These are phyloP conservation scores for Macadamia integrifolia DNA, from an alignment of 164 flowering plant species.

Conservation along the genomic window DNA sequence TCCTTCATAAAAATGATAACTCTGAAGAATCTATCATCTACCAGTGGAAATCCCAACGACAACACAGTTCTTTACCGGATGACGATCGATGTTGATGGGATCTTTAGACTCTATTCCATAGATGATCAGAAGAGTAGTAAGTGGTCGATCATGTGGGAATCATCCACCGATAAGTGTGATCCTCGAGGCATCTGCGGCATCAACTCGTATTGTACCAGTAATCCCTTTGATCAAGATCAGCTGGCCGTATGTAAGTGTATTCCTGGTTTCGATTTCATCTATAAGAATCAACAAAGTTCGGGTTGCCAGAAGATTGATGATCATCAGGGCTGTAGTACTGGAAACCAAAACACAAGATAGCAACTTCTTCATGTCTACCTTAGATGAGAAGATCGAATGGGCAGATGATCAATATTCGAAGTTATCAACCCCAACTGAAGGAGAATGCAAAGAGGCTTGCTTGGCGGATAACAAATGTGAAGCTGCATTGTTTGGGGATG, in stretches of 20 bases:
- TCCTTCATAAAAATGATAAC: too few species aligned
- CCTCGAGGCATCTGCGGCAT: slow-evolving; percentile 15
- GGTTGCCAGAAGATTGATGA: slow-evolving; percentile 16
- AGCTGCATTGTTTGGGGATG: slow-evolving; percentile 9
- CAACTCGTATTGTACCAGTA: slow-evolving; percentile 4
- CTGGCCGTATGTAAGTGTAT: slow-evolving; percentile 9
- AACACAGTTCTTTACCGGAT: too few species aligned
- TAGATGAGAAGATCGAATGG: slow-evolving; percentile 6
- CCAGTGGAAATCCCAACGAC: too few species aligned
- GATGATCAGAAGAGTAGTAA: too few species aligned
- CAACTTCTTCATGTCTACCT: background rate
- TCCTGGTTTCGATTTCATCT: slow-evolving; percentile 20
- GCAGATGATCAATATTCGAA: slow-evolving; percentile 3
- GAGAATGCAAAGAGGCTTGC: slow-evolving; percentile 14
- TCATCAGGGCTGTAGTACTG: too few species aligned
- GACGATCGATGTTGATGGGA: too few species aligned
- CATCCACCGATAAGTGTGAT: slow-evolving; percentile 5
- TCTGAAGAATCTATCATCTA: too few species aligned
- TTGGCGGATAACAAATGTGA: slow-evolving; percentile 15
- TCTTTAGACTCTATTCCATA: too few species aligned
- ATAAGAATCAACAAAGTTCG: background rate
- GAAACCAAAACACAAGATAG: too few species aligned
- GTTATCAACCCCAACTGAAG: background rate
- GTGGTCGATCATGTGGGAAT: background rate
- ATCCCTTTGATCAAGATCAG: background rate